phyloP scores from a whole-genome alignment of 495 filamentous ascomycete species.

The Penicillium mononematosum region DNA sequence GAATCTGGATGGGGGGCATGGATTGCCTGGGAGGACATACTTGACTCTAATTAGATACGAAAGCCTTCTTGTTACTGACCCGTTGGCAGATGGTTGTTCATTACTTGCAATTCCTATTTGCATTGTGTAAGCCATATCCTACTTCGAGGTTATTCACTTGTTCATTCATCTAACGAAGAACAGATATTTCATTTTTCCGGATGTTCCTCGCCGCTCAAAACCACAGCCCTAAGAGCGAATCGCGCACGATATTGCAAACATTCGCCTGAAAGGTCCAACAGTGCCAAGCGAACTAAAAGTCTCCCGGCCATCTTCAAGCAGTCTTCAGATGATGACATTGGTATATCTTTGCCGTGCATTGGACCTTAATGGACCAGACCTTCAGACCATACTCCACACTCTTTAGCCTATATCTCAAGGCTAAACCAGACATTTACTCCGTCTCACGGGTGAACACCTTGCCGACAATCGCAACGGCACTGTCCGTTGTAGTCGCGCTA shows the following conservation, averaged over 20 bases:
- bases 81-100: constrained; percentile 25
- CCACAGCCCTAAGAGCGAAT: constrained; percentile 25
- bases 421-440: constrained; percentile 22
- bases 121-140: constrained; percentile 18
- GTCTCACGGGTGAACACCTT: constrained; percentile 22
- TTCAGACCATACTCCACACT: constrained; percentile 27
- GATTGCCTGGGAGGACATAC: constrained; percentile 28
- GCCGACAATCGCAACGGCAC: constrained; percentile 32
- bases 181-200: constrained; percentile 23
- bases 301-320: constrained; percentile 21
- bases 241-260: constrained; percentile 30
- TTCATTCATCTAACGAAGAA: background rate
- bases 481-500: constrained; percentile 33
- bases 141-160: background rate
- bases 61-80: background rate
- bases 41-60: background rate
- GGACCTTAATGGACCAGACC: constrained; percentile 34
- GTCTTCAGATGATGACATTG: constrained; percentile 33
- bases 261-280: constrained; percentile 27
- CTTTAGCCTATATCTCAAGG: constrained; percentile 36
- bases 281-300: constrained; percentile 27
- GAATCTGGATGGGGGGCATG: constrained; percentile 24
- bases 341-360: constrained; percentile 31
- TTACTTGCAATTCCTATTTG: constrained; percentile 30
- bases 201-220: constrained; percentile 17